phyloP scores from a whole-genome alignment of 2,329 filamentous ascomycete species.

The Achaetomium macrosporum region DNA sequence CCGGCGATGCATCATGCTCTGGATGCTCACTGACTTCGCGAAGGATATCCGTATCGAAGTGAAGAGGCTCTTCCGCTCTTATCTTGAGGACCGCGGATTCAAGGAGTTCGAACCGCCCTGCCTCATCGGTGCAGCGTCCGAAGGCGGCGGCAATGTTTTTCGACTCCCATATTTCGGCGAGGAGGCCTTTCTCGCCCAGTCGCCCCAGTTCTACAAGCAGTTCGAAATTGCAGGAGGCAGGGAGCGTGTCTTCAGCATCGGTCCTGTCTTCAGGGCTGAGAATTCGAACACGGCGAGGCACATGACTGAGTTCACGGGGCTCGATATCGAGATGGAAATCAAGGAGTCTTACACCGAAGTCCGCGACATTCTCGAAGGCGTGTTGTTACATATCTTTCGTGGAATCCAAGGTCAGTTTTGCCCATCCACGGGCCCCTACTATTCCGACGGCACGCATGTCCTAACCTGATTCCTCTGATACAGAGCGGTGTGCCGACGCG shows the following conservation, averaged over 20 bases:
- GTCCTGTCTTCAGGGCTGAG: constrained; percentile 78
- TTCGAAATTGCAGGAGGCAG: constrained; percentile 74
- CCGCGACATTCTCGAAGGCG: constrained; percentile 58
- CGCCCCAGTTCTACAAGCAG: constrained; percentile 84
- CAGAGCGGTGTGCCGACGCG: constrained; percentile 61
- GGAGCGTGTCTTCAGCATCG: constrained; percentile 72
- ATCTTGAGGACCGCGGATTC: constrained; percentile 69
- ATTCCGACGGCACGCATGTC: too few species aligned
- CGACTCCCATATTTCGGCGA: constrained; percentile 83
- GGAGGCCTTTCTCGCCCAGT: constrained; percentile 58
- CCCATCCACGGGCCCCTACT: too few species aligned
- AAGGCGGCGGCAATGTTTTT: constrained; percentile 92
- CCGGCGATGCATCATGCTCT: too few species aligned
- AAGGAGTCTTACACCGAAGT: constrained; percentile 73
- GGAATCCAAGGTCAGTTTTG: too few species aligned
- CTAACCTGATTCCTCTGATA: too few species aligned
- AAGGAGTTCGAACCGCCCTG: constrained; percentile 84
- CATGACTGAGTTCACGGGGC: constrained; percentile 78
- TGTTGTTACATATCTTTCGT: constrained; percentile 74
- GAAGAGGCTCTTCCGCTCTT: constrained; percentile 42
- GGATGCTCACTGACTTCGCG: too few species aligned
- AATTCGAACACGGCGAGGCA: constrained; percentile 79
- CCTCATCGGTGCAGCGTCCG: constrained; percentile 81
- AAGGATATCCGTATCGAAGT: constrained; percentile 41
- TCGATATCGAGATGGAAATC: constrained; percentile 89